Evolutionary conservation across 2,329 filamentous ascomycete genomes (phyloP), one percentile per base, ranked within the genome.

Genomic region (Cladorrhinum sp.): DNA sequence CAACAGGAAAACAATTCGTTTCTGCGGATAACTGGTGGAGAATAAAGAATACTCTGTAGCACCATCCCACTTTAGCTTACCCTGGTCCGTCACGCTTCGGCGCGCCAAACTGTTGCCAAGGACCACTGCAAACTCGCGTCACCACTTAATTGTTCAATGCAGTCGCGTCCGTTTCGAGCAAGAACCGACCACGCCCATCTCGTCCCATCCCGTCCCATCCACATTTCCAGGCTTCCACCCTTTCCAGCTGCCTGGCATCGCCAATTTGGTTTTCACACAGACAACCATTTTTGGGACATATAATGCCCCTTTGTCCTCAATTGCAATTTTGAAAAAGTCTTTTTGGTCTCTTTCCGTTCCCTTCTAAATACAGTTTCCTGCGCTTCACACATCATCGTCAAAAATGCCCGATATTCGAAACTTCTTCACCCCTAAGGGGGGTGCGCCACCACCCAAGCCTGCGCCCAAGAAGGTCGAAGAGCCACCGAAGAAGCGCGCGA

Each of bases 341-440:
- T 46, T 36, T 30, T 51, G 26, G 28, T 20, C 12, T 14, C 28
- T 23, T 8, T 9, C 42, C 21, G 20, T 51, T 21, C 26, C 3
- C n/a, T n/a, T n/a, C n/a, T n/a, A n/a, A 28, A 28, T 55, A 28
- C 16, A 20, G 33, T 49, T 55, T 57, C 55, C 55, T 55, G 42
- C 60, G 21, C 39, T 39, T 20, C 16, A 20, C 39, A 3, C 42
- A 49, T 48, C 59, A 21, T 55, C 63, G 33, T 36, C 14, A 36
- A 65, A 67, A 64, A 96, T 96, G 92, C 86, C 92, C 65, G 94
- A 98, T 76, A 98, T 97, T 71, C 85, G 93, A 71, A 92, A 82
- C 69, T 98, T 97, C 77, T 97, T 98, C 79, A 87, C 89, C 59
- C 86, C 89, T 63, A 92, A 92, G 74, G 85, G 86, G 56, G 82